Evolutionary conservation across 2,329 filamentous ascomycete species (phyloP).

Genomic region (Seiridium unicorne): DNA sequence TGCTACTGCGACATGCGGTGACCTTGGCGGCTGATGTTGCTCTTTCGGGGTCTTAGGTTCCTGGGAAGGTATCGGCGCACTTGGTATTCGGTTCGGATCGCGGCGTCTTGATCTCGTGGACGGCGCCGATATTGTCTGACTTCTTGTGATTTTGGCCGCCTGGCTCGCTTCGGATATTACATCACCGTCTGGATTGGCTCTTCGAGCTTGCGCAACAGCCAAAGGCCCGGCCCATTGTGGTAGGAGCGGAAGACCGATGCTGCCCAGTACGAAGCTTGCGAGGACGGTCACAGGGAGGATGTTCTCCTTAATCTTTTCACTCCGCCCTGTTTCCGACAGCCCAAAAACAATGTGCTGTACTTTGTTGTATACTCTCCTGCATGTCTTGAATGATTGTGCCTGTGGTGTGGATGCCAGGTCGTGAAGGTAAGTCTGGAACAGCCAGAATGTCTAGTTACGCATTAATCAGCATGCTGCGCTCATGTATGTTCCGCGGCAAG

Average conservation of each 20-base stretch:
- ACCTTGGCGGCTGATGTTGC: not conserved
- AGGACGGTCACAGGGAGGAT: constrained; percentile 77
- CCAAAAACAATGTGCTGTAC: constrained; percentile 87
- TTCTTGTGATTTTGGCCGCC: constrained; percentile 55
- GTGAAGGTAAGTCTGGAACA: constrained; percentile 85
- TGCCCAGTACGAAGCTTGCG: constrained; percentile 76
- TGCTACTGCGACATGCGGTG: constrained; percentile 4
- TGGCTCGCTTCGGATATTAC: constrained; percentile 57
- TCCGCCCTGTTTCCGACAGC: constrained; percentile 63
- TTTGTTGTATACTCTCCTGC: constrained; percentile 81
- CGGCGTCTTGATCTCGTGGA: constrained; percentile 52
- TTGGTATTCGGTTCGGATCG: constrained; percentile 44
- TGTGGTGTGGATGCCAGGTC: constrained; percentile 75
- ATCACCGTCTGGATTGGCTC: constrained; percentile 59
- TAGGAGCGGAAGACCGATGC: constrained; percentile 71
- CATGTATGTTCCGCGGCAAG: constrained; percentile 5
- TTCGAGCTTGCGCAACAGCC: constrained; percentile 77
- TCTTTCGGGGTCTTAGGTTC: constrained; percentile 15
- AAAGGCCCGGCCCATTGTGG: constrained; percentile 78
- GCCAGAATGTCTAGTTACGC: constrained; percentile 73
- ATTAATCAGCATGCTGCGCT: constrained; percentile 20
- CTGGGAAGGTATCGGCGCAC: constrained; percentile 37
- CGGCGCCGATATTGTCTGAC: constrained; percentile 61
- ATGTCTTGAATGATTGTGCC: constrained; percentile 77
- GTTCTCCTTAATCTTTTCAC: constrained; percentile 80